A percentile compares a stretch with the other conserved stretches of the same genome.
phyloP scores from a whole-genome alignment of 225 moss, liverwort and hornwort genomes.

The Marchantia polymorpha region DNA sequence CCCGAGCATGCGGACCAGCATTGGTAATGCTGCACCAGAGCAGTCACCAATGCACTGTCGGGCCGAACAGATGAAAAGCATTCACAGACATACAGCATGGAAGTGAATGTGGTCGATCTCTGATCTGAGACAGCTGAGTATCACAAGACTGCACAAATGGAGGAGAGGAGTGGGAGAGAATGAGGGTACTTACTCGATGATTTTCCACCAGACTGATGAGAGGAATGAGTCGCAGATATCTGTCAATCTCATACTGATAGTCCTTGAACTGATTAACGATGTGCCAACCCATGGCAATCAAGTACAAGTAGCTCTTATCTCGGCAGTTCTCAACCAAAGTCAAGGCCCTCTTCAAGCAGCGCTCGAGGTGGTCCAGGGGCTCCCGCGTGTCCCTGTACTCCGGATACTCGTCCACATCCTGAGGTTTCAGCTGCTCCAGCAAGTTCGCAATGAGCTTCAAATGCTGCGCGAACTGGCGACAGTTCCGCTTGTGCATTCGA shows the following conservation, averaged over 20 bases:
- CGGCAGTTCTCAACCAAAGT: slow-evolving; percentile 78
- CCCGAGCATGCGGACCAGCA: background rate
- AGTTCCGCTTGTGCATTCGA: slow-evolving; percentile 96
- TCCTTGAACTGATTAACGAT: slow-evolving; percentile 83
- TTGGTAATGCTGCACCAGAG: too few relatives aligned
- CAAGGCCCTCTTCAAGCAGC: slow-evolving; percentile 61
- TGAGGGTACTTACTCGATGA: slow-evolving; percentile 39
- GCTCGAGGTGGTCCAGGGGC: slow-evolving; percentile 80
- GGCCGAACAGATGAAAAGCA: background rate
- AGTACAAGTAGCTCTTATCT: slow-evolving; percentile 89
- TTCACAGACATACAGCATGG: background rate
- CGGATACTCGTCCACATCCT: slow-evolving; percentile 62
- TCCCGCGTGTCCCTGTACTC: slow-evolving; percentile 79
- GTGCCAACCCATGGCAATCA: slow-evolving; percentile 83
- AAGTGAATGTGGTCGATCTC: background rate
- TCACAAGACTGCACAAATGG: background rate
- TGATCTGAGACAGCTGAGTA: background rate
- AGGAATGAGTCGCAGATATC: slow-evolving; percentile 75
- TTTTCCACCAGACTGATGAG: slow-evolving; percentile 87
- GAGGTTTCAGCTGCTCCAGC: slow-evolving; percentile 67
- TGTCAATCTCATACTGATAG: slow-evolving; percentile 75
- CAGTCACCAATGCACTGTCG: background rate
- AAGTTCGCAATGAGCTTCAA: slow-evolving; percentile 76
- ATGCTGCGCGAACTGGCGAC: slow-evolving; percentile 80
- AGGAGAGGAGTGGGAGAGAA: background rate